These are phyloP conservation scores for Astathelohania contejeani DNA, from an alignment of 371 early-diverging fungal genomes.

Conservation along the genomic window DNA sequence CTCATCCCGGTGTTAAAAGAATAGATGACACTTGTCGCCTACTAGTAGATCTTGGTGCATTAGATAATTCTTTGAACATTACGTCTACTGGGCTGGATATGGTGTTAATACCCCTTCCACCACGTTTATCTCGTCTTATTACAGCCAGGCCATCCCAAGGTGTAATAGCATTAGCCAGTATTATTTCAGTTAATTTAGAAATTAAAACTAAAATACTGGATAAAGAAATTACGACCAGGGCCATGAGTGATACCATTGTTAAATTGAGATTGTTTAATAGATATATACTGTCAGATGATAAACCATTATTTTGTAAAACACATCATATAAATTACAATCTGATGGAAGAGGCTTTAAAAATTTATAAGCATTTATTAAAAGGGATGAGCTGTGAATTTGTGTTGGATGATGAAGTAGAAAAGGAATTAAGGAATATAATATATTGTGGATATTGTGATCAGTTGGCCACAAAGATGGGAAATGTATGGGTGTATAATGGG, in stretches of 20 bases:
- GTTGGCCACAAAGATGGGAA: slow-evolving; percentile 4
- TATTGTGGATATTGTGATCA: slow-evolving; percentile 18
- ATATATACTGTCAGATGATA: slow-evolving; percentile 4
- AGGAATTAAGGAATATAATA: slow-evolving; percentile 18
- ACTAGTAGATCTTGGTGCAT: slow-evolving; percentile 35
- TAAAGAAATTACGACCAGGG: no score
- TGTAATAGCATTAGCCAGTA: no score
- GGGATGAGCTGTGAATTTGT: neutral
- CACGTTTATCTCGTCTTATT: slow-evolving; percentile 37
- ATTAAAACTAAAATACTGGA: no score
- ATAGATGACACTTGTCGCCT: slow-evolving; percentile 57
- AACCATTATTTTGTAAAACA: slow-evolving; percentile 10
- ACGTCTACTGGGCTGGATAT: slow-evolving; percentile 39
- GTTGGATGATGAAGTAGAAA: slow-evolving; percentile 1
- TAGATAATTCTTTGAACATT: slow-evolving; percentile 21
- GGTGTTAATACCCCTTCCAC: slow-evolving; percentile 34
- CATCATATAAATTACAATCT: neutral
- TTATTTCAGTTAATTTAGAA: no score
- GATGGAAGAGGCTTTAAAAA: slow-evolving; percentile 13
- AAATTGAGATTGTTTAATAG: slow-evolving; percentile 16
- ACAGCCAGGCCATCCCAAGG: no score
- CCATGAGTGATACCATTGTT: slow-evolving; percentile 19
- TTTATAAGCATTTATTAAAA: slow-evolving; percentile 1
- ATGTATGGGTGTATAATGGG: slow-evolving; percentile 13
- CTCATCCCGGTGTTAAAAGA: slow-evolving; percentile 58